Evolutionary conservation across 1,284 basidiomycete genomes (phyloP), one percentile per base, ranked within the genome.

Genomic region (Clitocybe nebularis): DNA sequence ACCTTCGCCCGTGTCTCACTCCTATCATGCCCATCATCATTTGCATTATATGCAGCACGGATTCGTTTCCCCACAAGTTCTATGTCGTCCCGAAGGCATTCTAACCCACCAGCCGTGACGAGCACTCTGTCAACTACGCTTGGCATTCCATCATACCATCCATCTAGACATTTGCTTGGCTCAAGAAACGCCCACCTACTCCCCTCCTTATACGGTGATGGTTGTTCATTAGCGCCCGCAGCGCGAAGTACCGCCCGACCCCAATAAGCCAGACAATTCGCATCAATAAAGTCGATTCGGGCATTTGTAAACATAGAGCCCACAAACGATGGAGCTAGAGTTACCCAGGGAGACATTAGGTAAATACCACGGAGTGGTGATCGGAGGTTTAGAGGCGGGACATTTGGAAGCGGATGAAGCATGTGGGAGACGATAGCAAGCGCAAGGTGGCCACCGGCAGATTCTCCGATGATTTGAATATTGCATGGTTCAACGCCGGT

Each of bases 381-480:
- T 26, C 53, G 46, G 10, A 60, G 46, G 19, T 45, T 39, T 19
- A 62, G 45, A 11, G 41, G 41, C 4, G 57, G 57, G 5, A 60
- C 40, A 22, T 39, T 50, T 11, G 42, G 45, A 22, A 59, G 36
- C 9, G 62, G 64, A 46, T 61, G 62, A 13, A 62, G 52, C 14
- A 66, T 56, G 43, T 72, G 68, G 0, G 63, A 65, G 23, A 68
- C 47, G 32, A 69, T 34, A 19, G 74, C 71, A 2, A 79, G 52
- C 1, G 70, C 67, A 13, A 83, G 60, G 45, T 67, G 64, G 1
- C 46, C 67, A 6, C 69, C 68, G 2, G 67, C 68, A 2, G 69
- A 71, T 53, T 84, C 81, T 17, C 81, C 79, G 1, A 60, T 62
- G 16, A 84, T 44, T 28, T 76, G 60, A 38, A 84, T 70, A 50